A percentile compares a stretch with the other conserved stretches of the same genome.
Evolutionary conservation across 2,329 filamentous ascomycete species (phyloP).

Genomic region (Colletotrichum gloeosporioides): DNA sequence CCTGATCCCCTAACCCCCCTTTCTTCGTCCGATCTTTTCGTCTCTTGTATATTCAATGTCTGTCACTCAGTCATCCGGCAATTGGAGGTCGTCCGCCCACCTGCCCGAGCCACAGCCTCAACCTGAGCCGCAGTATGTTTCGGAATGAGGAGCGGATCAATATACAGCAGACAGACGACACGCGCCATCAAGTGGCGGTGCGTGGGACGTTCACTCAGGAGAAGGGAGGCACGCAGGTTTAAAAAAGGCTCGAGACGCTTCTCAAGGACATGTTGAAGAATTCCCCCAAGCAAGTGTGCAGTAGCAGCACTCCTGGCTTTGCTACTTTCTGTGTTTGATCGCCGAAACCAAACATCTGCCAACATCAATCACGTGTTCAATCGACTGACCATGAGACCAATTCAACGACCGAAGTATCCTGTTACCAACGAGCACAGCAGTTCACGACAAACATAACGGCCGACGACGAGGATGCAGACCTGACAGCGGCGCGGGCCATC

Average conservation of each 20-base stretch:
- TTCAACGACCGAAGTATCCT: background rate
- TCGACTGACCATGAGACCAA: background rate
- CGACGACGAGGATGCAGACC: background rate
- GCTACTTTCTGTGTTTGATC: background rate
- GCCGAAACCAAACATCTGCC: background rate
- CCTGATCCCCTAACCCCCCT: background rate
- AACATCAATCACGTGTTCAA: background rate
- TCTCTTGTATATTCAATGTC: background rate
- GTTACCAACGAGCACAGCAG: background rate
- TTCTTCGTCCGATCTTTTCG: background rate
- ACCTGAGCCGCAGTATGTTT: conserved; percentile 5
- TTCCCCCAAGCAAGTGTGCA: background rate
- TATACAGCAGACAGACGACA: background rate
- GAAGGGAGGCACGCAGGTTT: background rate
- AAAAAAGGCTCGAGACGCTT: background rate
- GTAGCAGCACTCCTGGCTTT: background rate
- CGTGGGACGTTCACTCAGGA: background rate
- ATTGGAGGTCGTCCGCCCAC: background rate
- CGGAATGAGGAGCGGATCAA: background rate
- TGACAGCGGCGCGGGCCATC: background rate
- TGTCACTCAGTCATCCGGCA: background rate
- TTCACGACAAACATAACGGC: background rate
- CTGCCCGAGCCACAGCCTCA: background rate
- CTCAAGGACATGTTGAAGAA: rapidly evolving
- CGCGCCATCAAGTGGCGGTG: conserved; percentile 2